Conservation (phyloP, 2,329 filamentous ascomycete species). For the Periconia macrospinosa region DNA sequence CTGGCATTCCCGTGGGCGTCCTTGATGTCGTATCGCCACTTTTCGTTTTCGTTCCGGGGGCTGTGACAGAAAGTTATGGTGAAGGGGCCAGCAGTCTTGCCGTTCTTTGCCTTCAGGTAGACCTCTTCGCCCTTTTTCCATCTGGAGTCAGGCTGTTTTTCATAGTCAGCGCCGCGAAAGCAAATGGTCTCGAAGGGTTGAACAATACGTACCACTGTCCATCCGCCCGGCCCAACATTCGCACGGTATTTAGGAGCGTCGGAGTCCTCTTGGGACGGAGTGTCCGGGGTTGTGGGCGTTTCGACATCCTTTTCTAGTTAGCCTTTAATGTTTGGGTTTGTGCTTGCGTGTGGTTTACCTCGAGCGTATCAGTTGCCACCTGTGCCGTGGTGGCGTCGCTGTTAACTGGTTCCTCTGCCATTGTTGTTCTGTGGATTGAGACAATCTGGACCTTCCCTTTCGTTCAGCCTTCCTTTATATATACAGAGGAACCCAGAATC, state of each 20-base stretch:
- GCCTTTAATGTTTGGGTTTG: neutral
- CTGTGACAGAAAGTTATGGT: neutral
- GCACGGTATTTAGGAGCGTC: constrained; percentile 5
- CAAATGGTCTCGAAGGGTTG: neutral
- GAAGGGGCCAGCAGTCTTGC: constrained; percentile 5
- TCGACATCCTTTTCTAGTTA: constrained; percentile 4
- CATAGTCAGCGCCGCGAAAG: neutral
- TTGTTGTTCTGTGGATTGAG: neutral
- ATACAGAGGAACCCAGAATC: neutral
- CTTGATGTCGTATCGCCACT: constrained; percentile 9
- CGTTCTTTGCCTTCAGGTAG: constrained; percentile 5
- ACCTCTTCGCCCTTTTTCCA: constrained; percentile 5
- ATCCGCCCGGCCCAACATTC: constrained; percentile 3
- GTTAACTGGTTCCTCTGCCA: neutral
- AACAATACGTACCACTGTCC: constrained; percentile 1
- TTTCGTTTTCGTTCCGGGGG: neutral
- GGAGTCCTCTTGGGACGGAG: neutral
- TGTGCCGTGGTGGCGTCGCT: neutral
- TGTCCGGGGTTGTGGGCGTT: neutral
- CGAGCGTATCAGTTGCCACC: neutral
- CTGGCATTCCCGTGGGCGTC: constrained; percentile 2
- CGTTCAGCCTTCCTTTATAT: constrained; percentile 2
- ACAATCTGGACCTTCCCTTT: neutral
- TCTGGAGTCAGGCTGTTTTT: constrained; percentile 1
- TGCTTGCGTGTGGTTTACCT: neutral